A percentile compares a stretch with the other conserved stretches of the same genome.
These are phyloP conservation scores for Penicillium sp. DNA, from an alignment of 2,329 filamentous ascomycete species.

Conservation along the genomic window DNA sequence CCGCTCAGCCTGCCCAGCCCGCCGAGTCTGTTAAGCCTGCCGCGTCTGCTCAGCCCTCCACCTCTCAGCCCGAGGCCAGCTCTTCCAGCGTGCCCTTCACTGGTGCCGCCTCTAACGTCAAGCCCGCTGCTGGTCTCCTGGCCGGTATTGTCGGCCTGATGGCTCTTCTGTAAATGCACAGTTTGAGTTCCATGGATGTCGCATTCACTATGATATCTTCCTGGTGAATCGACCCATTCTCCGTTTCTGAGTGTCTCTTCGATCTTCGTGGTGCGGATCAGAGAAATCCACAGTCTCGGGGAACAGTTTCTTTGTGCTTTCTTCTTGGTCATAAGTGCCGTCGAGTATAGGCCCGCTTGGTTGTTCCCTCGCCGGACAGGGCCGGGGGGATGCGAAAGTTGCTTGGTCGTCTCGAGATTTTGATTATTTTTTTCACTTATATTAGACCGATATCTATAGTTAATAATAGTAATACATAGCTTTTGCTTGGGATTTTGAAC, in stretches of 20 bases:
- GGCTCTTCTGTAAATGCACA: conserved; percentile 42
- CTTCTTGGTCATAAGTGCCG: conserved; percentile 9
- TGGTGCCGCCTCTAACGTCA: conserved; percentile 41
- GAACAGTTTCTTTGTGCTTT: conserved; percentile 16
- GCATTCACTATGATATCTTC: neutral
- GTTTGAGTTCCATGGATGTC: conserved; percentile 10
- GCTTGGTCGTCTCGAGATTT: conserved; percentile 31
- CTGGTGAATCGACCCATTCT: neutral
- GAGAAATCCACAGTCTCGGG: conserved; percentile 3
- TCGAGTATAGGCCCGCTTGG: conserved; percentile 21
- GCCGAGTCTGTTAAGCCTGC: conserved; percentile 8
- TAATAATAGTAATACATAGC: conserved; percentile 34
- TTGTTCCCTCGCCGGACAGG: conserved; percentile 11
- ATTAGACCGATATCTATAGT: conserved; percentile 15
- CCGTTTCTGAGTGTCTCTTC: conserved; percentile 10
- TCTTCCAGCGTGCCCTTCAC: conserved; percentile 29
- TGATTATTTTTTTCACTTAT: conserved; percentile 19
- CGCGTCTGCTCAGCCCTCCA: neutral
- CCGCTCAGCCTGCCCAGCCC: conserved; percentile 5
- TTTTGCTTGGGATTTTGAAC: neutral
- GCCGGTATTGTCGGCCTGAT: conserved; percentile 44
- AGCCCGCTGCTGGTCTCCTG: conserved; percentile 43
- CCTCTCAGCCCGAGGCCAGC: conserved; percentile 7
- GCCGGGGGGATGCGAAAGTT: conserved; percentile 17
- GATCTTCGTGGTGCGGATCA: conserved; percentile 27